Evolutionary conservation across 1,139 yeast species (phyloP), one percentile per base, ranked within the genome.

Genomic region (Blastobotrys ciferrii): DNA sequence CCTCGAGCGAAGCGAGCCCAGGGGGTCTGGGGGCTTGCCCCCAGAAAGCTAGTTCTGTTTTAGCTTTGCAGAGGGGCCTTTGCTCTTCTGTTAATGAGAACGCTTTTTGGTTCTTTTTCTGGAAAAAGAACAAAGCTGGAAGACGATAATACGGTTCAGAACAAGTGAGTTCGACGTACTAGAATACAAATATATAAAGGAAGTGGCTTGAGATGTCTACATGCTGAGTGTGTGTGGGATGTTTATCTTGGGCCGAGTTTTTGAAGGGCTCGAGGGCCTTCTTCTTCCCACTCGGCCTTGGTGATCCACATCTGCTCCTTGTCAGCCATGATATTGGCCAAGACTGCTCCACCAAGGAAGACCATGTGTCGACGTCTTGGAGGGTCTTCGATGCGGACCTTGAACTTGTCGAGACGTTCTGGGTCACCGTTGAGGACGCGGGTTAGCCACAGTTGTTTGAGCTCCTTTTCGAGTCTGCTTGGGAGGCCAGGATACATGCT

Each of bases 311-410:
- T 87, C 64, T 89, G 96, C 57, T 91, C 97, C 69, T 91, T 92
- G 67, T 92, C 96, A 42, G 95, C 95, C 98, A 94, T 92, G 61
- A 92, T 92, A 64, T 87, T 89, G 32, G 99, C 98, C 64, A 92
- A 77, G 15, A 92, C 98, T 4, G 98, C 98, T 63, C 99, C 99
- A 60, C 99, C 99, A 58, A 92, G 84, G 70, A 92, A 92, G 39
- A 92, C 99, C 97, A 92, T 92, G 69, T 94, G 97, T 68, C 92
- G 85, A 76, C 99, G 87, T 75, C 98, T 83, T 60, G 99, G 99
- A 42, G 98, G 98, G 67, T 92, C 98, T 69, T 92, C 98, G 63
- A 92, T 92, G 70, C 95, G 83, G 42, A 94, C 96, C 71, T 92
- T 92, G 71, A 92, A 92, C 68, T 91, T 91, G 57, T 82, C 87